Evolutionary conservation across 1,284 basidiomycete genomes (phyloP), one percentile per base, ranked within the genome.

Genomic region (Heliocybe sulcata): DNA sequence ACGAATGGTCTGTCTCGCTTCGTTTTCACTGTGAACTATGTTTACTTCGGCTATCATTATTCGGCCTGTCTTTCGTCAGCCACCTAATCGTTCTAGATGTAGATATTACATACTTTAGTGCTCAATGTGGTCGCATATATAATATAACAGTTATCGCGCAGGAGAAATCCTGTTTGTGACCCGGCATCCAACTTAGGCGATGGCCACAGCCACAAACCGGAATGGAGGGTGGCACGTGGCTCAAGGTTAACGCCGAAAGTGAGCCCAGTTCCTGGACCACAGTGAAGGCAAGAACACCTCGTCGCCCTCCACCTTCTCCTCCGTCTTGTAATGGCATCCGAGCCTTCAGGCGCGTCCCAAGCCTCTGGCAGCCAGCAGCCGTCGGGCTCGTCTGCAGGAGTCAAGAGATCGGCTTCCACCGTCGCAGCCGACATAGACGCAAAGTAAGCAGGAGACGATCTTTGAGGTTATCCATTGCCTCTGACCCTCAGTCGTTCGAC

Each of bases 401-500:
- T 42, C 8, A 42, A 42, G 19, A 16, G 38, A 42, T 42, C 38
- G 38, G 38, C 38, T 42, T 42, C 38, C 4, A 20, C 38, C 6
- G 6, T 42, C 38, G 38, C 38, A 42, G n/a, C 38, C n/a, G 38
- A 42, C 38, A 42, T 42, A 16, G 38, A 42, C 19, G 38, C 38
- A 42, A 42, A 42, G 38, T 42, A 16, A 42, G 38, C 38, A 6
- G 16, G 38, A 20, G 38, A 42, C 38, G 38, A 42, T 42, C 38
- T 42, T 42, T 16, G 38, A 42, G n/a, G 38, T 16, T 42, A 42
- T 8, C 38, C 38, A 42, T 42, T 6, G 8, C n/a, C 38, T 8
- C 38, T 42, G 38, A 42, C 38, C 6, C n/a, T 42, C 6, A 6
- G 12, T 55, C 65, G 19, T 67, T 81, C 25, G 47, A 11, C 22